phyloP scores from a whole-genome alignment of 257 asterid species.

The Solanum tarijense region DNA sequence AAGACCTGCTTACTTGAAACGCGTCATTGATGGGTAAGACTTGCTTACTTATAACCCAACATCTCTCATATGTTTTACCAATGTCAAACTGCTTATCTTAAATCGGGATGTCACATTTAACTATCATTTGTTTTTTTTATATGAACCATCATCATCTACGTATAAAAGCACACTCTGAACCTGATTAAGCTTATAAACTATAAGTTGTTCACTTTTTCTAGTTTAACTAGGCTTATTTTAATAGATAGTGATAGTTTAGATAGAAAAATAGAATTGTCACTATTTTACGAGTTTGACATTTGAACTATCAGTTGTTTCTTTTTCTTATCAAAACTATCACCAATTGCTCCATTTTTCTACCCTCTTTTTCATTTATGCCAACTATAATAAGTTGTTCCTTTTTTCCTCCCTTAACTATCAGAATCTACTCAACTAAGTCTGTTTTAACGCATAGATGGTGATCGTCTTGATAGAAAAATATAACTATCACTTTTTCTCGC shows the following conservation, averaged over 20 bases:
- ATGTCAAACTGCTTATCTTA: neutral
- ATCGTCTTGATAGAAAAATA: too few species aligned
- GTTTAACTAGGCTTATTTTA: neutral
- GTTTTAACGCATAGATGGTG: too few species aligned
- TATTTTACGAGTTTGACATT: neutral
- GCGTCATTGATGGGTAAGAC: too few species aligned
- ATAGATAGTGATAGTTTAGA: too few species aligned
- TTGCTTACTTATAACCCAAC: too few species aligned
- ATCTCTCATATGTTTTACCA: too few species aligned
- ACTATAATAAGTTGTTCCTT: neutral
- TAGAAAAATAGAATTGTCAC: too few species aligned
- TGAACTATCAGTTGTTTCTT: too few species aligned
- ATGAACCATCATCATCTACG: neutral
- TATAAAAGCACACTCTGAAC: neutral
- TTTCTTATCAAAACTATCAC: too few species aligned
- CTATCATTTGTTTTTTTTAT: neutral
- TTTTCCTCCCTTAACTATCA: neutral
- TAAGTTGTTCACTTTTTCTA: neutral
- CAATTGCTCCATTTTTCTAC: neutral
- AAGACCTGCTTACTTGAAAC: neutral
- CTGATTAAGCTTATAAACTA: neutral
- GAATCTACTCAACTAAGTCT: neutral
- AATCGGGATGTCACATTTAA: neutral
- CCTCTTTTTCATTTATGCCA: too few species aligned
- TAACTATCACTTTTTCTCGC: neutral